Conservation (phyloP, 352 stramenopile species). For the Globisporangium mamillatum region DNA sequence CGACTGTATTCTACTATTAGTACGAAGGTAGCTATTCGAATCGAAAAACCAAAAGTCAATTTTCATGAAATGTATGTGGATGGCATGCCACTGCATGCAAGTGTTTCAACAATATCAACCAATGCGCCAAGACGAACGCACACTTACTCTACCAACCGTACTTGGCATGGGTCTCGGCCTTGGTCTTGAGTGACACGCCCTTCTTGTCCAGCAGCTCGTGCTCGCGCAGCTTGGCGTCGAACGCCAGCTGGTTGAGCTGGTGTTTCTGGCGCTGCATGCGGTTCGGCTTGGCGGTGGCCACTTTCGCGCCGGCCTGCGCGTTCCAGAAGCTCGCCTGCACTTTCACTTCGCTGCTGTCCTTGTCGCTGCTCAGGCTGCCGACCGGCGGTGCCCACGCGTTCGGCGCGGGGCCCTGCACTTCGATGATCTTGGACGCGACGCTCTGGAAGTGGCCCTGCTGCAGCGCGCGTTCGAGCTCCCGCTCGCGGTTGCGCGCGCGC, state of each 20-base stretch:
- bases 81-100: neutral
- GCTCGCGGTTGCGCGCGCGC: conserved; percentile 50
- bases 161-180: conserved; percentile 76
- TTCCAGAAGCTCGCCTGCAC: conserved; percentile 77
- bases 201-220: conserved; percentile 72
- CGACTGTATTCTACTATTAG: neutral
- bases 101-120: neutral
- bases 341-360: conserved; percentile 40
- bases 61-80: neutral
- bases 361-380: conserved; percentile 19
- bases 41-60: neutral
- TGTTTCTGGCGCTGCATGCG: conserved; percentile 77
- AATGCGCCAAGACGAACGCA: neutral
- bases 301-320: conserved; percentile 41
- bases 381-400: conserved; percentile 54
- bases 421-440: conserved; percentile 57
- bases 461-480: conserved; percentile 66
- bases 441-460: conserved; percentile 64
- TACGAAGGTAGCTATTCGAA: neutral
- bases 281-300: conserved; percentile 61
- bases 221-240: conserved; percentile 71
- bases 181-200: conserved; percentile 63
- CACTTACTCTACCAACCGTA: conserved; percentile 63
- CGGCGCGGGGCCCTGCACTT: conserved; percentile 50
- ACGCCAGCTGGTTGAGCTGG: conserved; percentile 80